These are phyloP conservation scores for Postia placenta DNA, from an alignment of 768 basidiomycete species.

Conservation along the genomic window DNA sequence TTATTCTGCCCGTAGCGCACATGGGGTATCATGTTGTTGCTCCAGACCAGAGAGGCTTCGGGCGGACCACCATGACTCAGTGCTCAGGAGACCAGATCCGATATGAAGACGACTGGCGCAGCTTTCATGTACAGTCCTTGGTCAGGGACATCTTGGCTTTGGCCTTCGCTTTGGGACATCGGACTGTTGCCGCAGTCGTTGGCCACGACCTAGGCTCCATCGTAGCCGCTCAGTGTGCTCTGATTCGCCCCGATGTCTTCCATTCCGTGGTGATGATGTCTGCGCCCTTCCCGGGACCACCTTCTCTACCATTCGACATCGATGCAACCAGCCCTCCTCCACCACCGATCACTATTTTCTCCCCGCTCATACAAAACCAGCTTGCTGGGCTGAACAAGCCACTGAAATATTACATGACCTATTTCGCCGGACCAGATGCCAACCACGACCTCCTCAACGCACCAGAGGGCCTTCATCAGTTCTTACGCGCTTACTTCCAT, in stretches of 20 bases:
- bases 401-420: slow-evolving; percentile 50
- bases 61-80: slow-evolving; percentile 23
- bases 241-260: slow-evolving; percentile 52
- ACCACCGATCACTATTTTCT: slow-evolving; percentile 3
- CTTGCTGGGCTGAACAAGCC: slow-evolving; percentile 42
- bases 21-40: slow-evolving; percentile 58
- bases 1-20: slow-evolving; percentile 43
- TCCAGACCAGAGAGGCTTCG: slow-evolving; percentile 55
- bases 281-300: slow-evolving; percentile 45
- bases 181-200: slow-evolving; percentile 40
- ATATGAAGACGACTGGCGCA: slow-evolving; percentile 44
- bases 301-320: slow-evolving; percentile 22
- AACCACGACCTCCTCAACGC: slow-evolving; percentile 37
- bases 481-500: slow-evolving; percentile 51
- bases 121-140: slow-evolving; percentile 46
- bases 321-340: background rate
- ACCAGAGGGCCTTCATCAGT: slow-evolving; percentile 38
- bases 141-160: slow-evolving; percentile 47
- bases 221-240: slow-evolving; percentile 47
- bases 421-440: slow-evolving; percentile 42
- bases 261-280: slow-evolving; percentile 54
- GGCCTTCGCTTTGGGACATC: slow-evolving; percentile 44
- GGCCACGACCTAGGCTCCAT: slow-evolving; percentile 58
- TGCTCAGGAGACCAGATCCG: slow-evolving; percentile 16
- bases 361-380: slow-evolving; percentile 6